Conservation (phyloP, 441 rosid genomes). For the Erodium trifolium region DNA sequence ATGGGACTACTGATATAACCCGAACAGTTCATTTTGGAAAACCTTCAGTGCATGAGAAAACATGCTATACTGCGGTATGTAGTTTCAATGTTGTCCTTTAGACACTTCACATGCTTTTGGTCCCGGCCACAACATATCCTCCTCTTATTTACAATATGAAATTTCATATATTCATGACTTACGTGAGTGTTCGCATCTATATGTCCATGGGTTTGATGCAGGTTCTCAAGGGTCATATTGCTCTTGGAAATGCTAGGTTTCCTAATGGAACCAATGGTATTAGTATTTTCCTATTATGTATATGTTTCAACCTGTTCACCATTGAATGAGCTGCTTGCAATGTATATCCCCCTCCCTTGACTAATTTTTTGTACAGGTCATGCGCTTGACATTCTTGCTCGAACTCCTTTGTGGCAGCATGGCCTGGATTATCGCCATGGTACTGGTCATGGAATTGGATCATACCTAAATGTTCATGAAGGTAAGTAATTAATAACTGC, state of each 20-base stretch:
- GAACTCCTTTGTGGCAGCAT: constrained; percentile 76
- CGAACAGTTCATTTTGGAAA: constrained; percentile 95
- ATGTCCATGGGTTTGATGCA: constrained; percentile 19
- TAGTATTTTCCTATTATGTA: constrained; percentile 7
- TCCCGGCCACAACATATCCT: not conserved
- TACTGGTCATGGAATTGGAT: constrained; percentile 97
- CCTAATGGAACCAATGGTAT: constrained; percentile 89
- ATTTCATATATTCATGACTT: not conserved
- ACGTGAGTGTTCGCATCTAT: not conserved
- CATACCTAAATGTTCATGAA: constrained; percentile 92
- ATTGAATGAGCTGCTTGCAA: constrained; percentile 1
- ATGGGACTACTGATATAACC: constrained; percentile 96
- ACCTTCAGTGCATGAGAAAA: constrained; percentile 79
- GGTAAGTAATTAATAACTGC: constrained; percentile 36
- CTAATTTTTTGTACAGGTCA: constrained; percentile 39
- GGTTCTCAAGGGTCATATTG: constrained; percentile 95
- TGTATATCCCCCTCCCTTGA: not conserved
- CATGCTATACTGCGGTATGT: constrained; percentile 81
- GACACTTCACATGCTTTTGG: not conserved
- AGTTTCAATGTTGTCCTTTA: constrained; percentile 13
- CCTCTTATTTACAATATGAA: not conserved
- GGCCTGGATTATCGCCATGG: constrained; percentile 97
- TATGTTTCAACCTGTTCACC: constrained; percentile 1
- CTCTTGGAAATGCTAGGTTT: constrained; percentile 69
- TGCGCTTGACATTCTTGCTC: constrained; percentile 85